phyloP scores from a whole-genome alignment of 306 rosid genomes.

The Quercus bicolor region DNA sequence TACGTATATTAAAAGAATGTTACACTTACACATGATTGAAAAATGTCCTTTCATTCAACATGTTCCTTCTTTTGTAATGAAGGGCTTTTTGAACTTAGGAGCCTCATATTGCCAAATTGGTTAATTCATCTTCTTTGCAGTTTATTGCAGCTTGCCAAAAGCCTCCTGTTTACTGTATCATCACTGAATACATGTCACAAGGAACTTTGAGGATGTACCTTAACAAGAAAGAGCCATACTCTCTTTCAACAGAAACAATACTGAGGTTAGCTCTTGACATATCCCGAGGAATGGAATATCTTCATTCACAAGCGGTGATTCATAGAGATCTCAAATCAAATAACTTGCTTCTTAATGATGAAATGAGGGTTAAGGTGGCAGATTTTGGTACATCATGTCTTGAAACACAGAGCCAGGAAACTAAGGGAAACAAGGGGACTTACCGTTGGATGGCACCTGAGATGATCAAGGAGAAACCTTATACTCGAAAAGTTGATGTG shows the following conservation, averaged over 20 bases:
- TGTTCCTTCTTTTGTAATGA: not conserved
- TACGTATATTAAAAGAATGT: not conserved
- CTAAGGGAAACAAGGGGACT: conserved; percentile 98
- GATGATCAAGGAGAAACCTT: conserved; percentile 90
- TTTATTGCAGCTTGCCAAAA: conserved; percentile 96
- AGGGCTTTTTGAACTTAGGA: not conserved
- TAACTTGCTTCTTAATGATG: conserved; percentile 91
- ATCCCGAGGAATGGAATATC: conserved; percentile 96
- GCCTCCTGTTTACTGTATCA: conserved; percentile 95
- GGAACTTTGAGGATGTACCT: conserved; percentile 97
- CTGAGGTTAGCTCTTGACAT: conserved; percentile 93
- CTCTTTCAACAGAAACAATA: conserved; percentile 83
- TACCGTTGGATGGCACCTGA: conserved; percentile 99
- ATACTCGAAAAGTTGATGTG: conserved; percentile 84
- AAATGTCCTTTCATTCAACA: not conserved
- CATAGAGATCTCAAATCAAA: conserved; percentile 93
- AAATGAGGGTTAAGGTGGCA: conserved; percentile 97
- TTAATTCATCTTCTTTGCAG: conserved; percentile 34
- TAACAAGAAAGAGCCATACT: conserved; percentile 96
- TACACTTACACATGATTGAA: not conserved
- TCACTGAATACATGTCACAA: conserved; percentile 98
- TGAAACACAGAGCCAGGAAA: conserved; percentile 77
- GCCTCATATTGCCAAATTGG: not conserved
- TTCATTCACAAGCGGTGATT: conserved; percentile 95
- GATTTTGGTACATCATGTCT: conserved; percentile 97